These are phyloP conservation scores for Fulvia fulva DNA, from an alignment of 2,329 filamentous ascomycete species.

Conservation along the genomic window DNA sequence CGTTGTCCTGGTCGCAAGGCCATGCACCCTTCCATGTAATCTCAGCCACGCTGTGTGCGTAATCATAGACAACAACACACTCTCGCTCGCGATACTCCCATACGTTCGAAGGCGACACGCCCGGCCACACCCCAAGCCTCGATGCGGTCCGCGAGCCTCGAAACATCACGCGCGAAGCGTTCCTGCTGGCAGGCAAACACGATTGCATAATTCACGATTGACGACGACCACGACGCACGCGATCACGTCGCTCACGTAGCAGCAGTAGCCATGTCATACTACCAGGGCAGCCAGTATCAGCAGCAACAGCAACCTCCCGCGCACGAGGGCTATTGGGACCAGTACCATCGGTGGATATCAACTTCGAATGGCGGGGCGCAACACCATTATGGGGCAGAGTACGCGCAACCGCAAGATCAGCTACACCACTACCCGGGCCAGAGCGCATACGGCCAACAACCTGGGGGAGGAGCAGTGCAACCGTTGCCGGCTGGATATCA, in stretches of 20 bases:
- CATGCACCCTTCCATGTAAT: background rate
- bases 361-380: conserved; percentile 26
- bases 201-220: conserved; percentile 9
- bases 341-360: conserved; percentile 21
- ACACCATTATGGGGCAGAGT: conserved; percentile 17
- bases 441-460: conserved; percentile 23
- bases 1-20: background rate
- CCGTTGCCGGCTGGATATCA: conserved; percentile 22
- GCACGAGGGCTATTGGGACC: conserved; percentile 23
- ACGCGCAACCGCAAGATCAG: conserved; percentile 9
- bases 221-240: background rate
- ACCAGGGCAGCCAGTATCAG: conserved; percentile 49
- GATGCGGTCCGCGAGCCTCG: conserved; percentile 5
- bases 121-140: background rate
- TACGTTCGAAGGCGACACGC: background rate
- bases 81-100: background rate
- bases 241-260: background rate
- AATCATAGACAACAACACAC: background rate
- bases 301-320: conserved; percentile 14
- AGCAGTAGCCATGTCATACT: conserved; percentile 49
- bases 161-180: background rate
- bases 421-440: conserved; percentile 25
- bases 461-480: conserved; percentile 27
- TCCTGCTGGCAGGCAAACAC: conserved; percentile 16
- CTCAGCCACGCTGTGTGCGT: background rate